phyloP scores from a whole-genome alignment of 768 basidiomycete genomes.

The Trametes cingulata region DNA sequence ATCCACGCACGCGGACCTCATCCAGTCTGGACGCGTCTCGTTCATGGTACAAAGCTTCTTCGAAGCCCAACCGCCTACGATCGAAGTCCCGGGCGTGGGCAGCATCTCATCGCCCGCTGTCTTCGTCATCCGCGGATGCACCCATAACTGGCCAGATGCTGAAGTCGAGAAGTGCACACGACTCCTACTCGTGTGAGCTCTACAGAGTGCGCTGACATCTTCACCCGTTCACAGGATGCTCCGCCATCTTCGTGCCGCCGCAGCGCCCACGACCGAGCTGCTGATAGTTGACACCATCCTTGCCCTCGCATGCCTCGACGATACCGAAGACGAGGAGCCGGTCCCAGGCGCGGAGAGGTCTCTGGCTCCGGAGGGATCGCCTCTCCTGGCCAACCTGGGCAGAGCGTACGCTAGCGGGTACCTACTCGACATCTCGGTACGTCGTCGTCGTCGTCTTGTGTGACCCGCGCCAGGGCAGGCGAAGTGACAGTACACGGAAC shows the following conservation, averaged over 20 bases:
- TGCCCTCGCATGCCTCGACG: slow-evolving; percentile 13
- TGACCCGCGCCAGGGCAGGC: too few species aligned
- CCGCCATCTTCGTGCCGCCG: background rate
- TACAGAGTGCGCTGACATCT: background rate
- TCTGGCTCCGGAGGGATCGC: slow-evolving; percentile 11
- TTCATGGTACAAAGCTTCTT: slow-evolving; percentile 16
- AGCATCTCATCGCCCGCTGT: background rate
- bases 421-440: slow-evolving; percentile 12
- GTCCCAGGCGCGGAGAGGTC: slow-evolving; percentile 8
- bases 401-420: slow-evolving; percentile 11
- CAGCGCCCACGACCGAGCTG: slow-evolving; percentile 10
- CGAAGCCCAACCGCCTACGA: background rate
- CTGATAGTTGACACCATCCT: slow-evolving; percentile 16
- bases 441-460: background rate
- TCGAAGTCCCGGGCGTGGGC: slow-evolving; percentile 8
- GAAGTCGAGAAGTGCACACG: background rate
- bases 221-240: slow-evolving; percentile 5
- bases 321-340: background rate
- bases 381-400: slow-evolving; percentile 20
- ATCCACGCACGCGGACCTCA: background rate
- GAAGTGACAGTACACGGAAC: too few species aligned
- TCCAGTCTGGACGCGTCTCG: slow-evolving; percentile 3
- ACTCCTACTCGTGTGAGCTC: background rate
- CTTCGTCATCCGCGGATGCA: slow-evolving; percentile 10
- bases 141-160: slow-evolving; percentile 18